phyloP scores from a whole-genome alignment of 441 rosid species.

The Syzygium syzygioides region DNA sequence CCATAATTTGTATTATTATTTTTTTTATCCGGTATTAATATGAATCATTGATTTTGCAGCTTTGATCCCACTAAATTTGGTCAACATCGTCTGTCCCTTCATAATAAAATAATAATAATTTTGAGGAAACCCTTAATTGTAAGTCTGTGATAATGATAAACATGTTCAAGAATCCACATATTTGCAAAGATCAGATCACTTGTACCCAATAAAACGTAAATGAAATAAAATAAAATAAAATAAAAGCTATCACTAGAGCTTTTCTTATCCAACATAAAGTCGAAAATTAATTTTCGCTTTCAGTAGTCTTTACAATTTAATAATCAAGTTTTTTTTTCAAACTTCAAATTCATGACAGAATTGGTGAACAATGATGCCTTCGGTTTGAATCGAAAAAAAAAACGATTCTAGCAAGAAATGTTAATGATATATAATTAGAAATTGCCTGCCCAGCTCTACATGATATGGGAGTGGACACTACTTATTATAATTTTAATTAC shows the following conservation, averaged over 20 bases:
- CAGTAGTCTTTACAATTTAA: neutral
- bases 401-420: neutral
- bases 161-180: neutral
- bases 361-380: neutral
- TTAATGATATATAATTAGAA: neutral
- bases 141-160: neutral
- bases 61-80: neutral
- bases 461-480: neutral
- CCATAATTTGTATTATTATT: neutral
- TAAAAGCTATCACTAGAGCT: neutral
- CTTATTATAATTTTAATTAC: too few species aligned
- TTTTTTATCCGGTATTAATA: neutral
- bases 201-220: neutral
- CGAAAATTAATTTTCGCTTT: neutral
- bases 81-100: neutral
- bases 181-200: neutral
- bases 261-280: neutral
- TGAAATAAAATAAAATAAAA: neutral
- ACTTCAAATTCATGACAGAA: too few species aligned
- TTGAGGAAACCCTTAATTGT: neutral
- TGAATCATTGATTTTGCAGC: neutral
- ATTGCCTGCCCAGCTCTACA: neutral
- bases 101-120: neutral
- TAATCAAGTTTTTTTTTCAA: too few species aligned
- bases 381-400: too few species aligned